These are phyloP conservation scores for Aspergillus conjunctus DNA, from an alignment of 495 filamentous ascomycete genomes.

Conservation along the genomic window DNA sequence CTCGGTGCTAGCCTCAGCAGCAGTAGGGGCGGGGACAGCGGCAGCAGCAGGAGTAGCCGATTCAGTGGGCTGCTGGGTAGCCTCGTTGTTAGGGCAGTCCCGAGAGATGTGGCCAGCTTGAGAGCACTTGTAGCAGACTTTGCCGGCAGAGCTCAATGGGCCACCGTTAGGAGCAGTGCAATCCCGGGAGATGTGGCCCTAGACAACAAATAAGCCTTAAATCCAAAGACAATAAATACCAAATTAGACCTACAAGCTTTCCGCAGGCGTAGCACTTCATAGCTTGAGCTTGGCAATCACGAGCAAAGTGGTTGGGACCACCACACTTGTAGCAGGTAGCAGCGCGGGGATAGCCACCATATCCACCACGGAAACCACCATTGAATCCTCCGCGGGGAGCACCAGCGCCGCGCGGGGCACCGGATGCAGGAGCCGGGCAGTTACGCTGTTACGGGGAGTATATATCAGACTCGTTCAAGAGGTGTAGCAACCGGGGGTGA, in stretches of 20 bases:
- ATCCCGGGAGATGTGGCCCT: constrained; percentile 94
- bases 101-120: constrained; percentile 95
- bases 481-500: not conserved
- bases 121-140: constrained; percentile 98
- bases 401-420: constrained; percentile 65
- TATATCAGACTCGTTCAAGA: not conserved
- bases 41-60: constrained; percentile 35
- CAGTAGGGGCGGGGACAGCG: constrained; percentile 37
- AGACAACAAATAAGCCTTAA: constrained; percentile 5
- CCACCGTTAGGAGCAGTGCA: constrained; percentile 98
- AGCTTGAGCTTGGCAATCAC: constrained; percentile 98
- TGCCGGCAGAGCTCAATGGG: constrained; percentile 90
- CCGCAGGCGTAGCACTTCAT: constrained; percentile 99
- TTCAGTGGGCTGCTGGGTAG: constrained; percentile 42
- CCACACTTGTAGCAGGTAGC: constrained; percentile 99
- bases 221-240: not conserved
- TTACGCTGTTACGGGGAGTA: constrained; percentile 59
- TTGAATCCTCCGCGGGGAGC: constrained; percentile 70
- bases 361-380: constrained; percentile 70
- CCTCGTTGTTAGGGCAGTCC: constrained; percentile 74
- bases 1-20: constrained; percentile 26
- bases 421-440: constrained; percentile 70
- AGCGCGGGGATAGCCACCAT: constrained; percentile 66
- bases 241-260: constrained; percentile 63
- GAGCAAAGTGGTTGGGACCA: constrained; percentile 96